phyloP scores from a whole-genome alignment of 768 basidiomycete species.

The Mycena amicta region DNA sequence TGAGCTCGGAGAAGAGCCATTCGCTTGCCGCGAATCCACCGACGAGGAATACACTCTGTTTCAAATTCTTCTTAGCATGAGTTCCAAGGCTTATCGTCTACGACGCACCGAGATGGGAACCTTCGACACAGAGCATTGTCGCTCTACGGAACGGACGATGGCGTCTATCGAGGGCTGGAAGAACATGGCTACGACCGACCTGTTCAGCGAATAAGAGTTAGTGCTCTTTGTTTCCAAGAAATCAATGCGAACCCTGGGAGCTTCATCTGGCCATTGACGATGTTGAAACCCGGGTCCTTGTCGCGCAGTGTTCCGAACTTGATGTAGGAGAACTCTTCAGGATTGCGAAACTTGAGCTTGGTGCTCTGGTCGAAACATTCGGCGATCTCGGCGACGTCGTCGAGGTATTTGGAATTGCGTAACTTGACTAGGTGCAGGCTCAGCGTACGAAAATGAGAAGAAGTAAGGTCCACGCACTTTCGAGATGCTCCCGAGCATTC shows the following conservation, averaged over 20 bases:
- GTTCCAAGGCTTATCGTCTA: not conserved
- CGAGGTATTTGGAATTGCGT: slow-evolving; percentile 40
- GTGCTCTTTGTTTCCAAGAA: too few species aligned
- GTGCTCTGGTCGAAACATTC: slow-evolving; percentile 49
- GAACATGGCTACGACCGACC: slow-evolving; percentile 38
- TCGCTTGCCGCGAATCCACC: slow-evolving; percentile 63
- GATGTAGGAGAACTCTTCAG: slow-evolving; percentile 45
- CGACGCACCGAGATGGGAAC: slow-evolving; percentile 35
- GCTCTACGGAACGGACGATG: slow-evolving; percentile 35
- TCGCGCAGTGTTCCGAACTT: slow-evolving; percentile 49
- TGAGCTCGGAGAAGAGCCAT: slow-evolving; percentile 50
- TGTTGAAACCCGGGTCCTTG: slow-evolving; percentile 41
- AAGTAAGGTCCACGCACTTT: slow-evolving; percentile 31
- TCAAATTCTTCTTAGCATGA: not conserved
- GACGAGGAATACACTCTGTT: slow-evolving; percentile 50
- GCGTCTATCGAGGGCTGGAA: slow-evolving; percentile 42
- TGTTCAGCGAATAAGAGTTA: too few species aligned
- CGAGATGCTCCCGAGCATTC: slow-evolving; percentile 50
- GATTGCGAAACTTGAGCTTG: slow-evolving; percentile 46
- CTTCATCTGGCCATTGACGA: slow-evolving; percentile 51
- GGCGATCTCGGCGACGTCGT: slow-evolving; percentile 46
- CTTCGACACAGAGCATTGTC: slow-evolving; percentile 28
- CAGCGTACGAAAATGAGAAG: not conserved
- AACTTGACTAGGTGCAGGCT: slow-evolving; percentile 37
- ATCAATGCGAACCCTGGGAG: slow-evolving; percentile 32